phyloP scores from a whole-genome alignment of 306 rosid species.

The Rosa lucieae region DNA sequence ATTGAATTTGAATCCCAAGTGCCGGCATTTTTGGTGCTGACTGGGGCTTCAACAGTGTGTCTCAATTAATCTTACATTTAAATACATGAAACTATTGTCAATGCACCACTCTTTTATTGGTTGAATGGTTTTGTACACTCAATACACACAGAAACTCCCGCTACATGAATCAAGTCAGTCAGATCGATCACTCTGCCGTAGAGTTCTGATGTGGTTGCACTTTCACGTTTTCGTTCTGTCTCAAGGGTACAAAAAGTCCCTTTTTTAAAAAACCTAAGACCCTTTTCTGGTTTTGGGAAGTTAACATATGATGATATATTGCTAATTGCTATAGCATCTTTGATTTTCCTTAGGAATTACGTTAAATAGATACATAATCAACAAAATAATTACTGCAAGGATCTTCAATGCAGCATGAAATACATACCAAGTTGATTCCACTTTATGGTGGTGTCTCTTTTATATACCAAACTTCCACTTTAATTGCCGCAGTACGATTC shows the following conservation, averaged over 20 bases:
- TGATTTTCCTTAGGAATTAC: background rate
- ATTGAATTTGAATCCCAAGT: background rate
- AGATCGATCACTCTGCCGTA: background rate
- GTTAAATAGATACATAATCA: background rate
- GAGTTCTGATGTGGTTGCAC: background rate
- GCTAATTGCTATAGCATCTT: background rate
- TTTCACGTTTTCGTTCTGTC: background rate
- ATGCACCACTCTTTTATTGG: background rate
- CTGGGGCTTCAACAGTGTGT: too few relatives aligned
- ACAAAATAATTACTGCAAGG: background rate
- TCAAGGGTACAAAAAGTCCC: background rate
- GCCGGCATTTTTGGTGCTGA: too few relatives aligned
- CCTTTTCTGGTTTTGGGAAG: background rate
- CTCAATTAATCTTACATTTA: background rate
- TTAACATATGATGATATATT: background rate
- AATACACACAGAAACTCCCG: background rate
- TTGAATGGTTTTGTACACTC: background rate
- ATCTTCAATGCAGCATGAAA: background rate
- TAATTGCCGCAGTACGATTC: background rate
- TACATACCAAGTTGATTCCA: slow-evolving; percentile 3
- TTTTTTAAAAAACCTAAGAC: background rate
- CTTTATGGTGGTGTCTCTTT: slow-evolving; percentile 18
- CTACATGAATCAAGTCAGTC: background rate
- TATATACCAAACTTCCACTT: slow-evolving; percentile 14
- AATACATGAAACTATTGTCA: background rate